Evolutionary conservation across 768 basidiomycete species (phyloP).

Genomic region (Chiua virens): DNA sequence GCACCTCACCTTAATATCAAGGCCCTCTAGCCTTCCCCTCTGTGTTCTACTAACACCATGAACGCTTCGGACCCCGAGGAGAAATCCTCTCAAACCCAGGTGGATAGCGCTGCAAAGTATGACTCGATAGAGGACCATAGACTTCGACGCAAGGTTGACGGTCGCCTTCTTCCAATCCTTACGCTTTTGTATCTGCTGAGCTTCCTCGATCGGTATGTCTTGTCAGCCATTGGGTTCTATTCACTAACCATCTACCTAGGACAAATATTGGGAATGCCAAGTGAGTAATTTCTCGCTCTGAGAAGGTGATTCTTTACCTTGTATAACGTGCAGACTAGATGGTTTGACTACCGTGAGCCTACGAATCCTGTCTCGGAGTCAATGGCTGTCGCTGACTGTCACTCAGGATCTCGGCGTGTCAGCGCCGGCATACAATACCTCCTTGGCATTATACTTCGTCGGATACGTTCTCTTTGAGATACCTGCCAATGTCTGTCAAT

Average conservation of each 20-base stretch:
- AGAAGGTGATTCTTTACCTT: background rate
- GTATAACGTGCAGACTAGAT: conserved; percentile 40
- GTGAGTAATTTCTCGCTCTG: conserved; percentile 16
- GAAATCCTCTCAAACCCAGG: conserved; percentile 5
- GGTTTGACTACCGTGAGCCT: conserved; percentile 46
- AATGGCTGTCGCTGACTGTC: background rate
- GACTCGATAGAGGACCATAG: conserved; percentile 20
- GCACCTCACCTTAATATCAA: no score
- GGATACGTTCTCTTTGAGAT: conserved; percentile 63
- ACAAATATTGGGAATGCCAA: conserved; percentile 42
- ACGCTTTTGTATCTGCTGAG: conserved; percentile 41
- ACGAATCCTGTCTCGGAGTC: background rate
- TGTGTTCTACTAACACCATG: no score
- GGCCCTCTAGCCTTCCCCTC: no score
- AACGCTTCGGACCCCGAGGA: conserved; percentile 4
- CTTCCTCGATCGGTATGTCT: conserved; percentile 39
- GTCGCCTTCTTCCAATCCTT: conserved; percentile 39
- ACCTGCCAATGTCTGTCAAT: conserved; percentile 48
- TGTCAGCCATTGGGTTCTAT: background rate
- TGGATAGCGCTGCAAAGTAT: background rate
- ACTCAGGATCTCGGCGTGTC: conserved; percentile 51
- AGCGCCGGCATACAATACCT: conserved; percentile 53
- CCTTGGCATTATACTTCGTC: conserved; percentile 59
- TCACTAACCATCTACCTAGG: conserved; percentile 5
- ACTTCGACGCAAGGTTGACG: conserved; percentile 35